A percentile compares a stretch with the other conserved stretches of the same genome.
These are phyloP conservation scores for Alternaria brassicae DNA, from an alignment of 2,329 filamentous ascomycete genomes.

Conservation along the genomic window DNA sequence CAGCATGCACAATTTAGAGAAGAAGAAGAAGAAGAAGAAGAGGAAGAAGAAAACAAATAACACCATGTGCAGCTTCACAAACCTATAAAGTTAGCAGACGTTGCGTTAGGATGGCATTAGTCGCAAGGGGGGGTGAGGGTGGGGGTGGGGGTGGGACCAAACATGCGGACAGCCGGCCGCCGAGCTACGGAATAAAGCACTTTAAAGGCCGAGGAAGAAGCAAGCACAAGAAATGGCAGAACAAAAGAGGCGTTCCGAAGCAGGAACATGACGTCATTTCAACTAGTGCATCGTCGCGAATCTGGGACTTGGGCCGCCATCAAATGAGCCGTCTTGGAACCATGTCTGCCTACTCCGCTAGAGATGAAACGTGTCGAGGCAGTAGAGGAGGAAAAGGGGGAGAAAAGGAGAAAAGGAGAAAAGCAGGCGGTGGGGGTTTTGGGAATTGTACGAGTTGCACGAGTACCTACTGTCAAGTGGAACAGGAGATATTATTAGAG, in stretches of 20 bases:
- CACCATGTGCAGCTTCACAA: not conserved
- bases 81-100: not conserved
- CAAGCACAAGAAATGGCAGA: not conserved
- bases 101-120: not conserved
- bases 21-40: not conserved
- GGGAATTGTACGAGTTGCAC: not conserved
- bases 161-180: not conserved
- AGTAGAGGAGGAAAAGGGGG: not conserved
- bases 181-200: not conserved
- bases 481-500: not conserved
- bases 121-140: no score
- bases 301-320: not conserved
- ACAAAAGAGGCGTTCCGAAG: not conserved
- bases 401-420: not conserved
- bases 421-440: not conserved
- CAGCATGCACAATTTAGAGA: not conserved
- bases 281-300: conserved; percentile 1
- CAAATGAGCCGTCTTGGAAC: not conserved
- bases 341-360: not conserved
- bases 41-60: not conserved
- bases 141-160: no score
- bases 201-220: not conserved
- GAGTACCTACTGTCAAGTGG: not conserved
- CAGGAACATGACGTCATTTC: not conserved
- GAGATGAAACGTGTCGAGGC: not conserved